Evolutionary conservation across 352 stramenopile genomes (phyloP).

Genomic region (Pythium angustatum): DNA sequence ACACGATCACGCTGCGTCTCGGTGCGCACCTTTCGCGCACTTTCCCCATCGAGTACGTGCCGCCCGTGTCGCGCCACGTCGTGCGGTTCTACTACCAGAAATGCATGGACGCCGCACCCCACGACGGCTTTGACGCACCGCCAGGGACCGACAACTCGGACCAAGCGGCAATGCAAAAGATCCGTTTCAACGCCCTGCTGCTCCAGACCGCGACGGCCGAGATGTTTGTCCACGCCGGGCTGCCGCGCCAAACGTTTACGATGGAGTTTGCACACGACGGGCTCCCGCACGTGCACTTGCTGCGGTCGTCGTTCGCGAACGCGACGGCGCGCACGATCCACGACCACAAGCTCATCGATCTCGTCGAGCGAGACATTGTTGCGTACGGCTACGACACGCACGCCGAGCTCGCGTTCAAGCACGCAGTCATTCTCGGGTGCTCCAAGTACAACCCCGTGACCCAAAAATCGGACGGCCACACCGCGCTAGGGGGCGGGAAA

Average conservation of each 20-base stretch:
- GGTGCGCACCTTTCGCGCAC: slow-evolving; percentile 16
- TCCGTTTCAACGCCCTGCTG: slow-evolving; percentile 60
- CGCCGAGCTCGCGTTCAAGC: slow-evolving; percentile 46
- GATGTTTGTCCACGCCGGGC: slow-evolving; percentile 43
- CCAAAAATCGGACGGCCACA: slow-evolving; percentile 57
- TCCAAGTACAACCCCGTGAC: slow-evolving; percentile 56
- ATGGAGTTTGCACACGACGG: slow-evolving; percentile 52
- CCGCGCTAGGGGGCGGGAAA: slow-evolving; percentile 52
- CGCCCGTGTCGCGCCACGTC: slow-evolving; percentile 32
- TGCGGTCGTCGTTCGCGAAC: slow-evolving; percentile 61
- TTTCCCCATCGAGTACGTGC: slow-evolving; percentile 44
- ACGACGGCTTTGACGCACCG: slow-evolving; percentile 61
- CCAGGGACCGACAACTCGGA: slow-evolving; percentile 54
- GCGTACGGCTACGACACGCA: slow-evolving; percentile 36
- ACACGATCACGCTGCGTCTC: slow-evolving; percentile 22
- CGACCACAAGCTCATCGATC: slow-evolving; percentile 59
- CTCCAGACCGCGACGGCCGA: slow-evolving; percentile 59
- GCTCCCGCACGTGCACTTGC: slow-evolving; percentile 49
- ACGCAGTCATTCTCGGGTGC: slow-evolving; percentile 71
- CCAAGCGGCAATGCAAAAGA: slow-evolving; percentile 43
- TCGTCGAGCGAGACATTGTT: slow-evolving; percentile 57
- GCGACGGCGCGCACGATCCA: slow-evolving; percentile 43
- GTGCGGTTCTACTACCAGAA: slow-evolving; percentile 77
- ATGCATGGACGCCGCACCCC: slow-evolving; percentile 35
- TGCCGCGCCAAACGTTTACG: slow-evolving; percentile 51